These are phyloP conservation scores for Auricularia heimuer DNA, from an alignment of 768 basidiomycete genomes.

Conservation along the genomic window DNA sequence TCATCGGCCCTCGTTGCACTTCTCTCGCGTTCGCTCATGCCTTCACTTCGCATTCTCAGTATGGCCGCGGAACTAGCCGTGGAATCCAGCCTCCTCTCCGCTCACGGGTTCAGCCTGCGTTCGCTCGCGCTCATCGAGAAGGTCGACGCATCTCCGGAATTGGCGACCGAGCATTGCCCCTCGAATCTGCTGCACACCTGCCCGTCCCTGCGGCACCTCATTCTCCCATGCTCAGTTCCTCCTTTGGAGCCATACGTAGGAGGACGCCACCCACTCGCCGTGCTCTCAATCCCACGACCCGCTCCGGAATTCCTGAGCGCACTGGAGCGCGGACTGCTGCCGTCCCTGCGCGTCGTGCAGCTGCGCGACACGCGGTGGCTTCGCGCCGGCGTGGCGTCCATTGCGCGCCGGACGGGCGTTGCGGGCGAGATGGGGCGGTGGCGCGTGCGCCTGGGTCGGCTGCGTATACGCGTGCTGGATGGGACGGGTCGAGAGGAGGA, in stretches of 20 bases:
- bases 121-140: slow-evolving; percentile 50
- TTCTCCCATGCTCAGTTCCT: slow-evolving; percentile 18
- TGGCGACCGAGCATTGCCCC: slow-evolving; percentile 57
- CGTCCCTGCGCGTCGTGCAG: slow-evolving; percentile 46
- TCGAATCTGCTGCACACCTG: slow-evolving; percentile 35
- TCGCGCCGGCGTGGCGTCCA: slow-evolving; percentile 49
- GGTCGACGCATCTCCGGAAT: slow-evolving; percentile 35
- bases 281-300: slow-evolving; percentile 72
- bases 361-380: slow-evolving; percentile 67
- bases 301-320: slow-evolving; percentile 44
- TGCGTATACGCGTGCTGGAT: slow-evolving; percentile 57
- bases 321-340: slow-evolving; percentile 40
- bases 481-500: slow-evolving; percentile 38
- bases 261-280: slow-evolving; percentile 36
- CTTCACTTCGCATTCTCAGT: slow-evolving; percentile 50
- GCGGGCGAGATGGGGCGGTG: slow-evolving; percentile 76
- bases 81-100: slow-evolving; percentile 46
- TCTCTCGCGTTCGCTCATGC: slow-evolving; percentile 51
- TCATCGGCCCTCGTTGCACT: slow-evolving; percentile 52
- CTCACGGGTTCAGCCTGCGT: slow-evolving; percentile 47
- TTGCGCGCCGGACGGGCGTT: slow-evolving; percentile 63
- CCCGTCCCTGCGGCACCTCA: slow-evolving; percentile 52
- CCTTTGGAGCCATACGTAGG: slow-evolving; percentile 12
- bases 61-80: slow-evolving; percentile 68
- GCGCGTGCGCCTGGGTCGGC: slow-evolving; percentile 48